These are phyloP conservation scores for Fomitopsis pulvina DNA, from an alignment of 768 basidiomycete genomes.

Conservation along the genomic window DNA sequence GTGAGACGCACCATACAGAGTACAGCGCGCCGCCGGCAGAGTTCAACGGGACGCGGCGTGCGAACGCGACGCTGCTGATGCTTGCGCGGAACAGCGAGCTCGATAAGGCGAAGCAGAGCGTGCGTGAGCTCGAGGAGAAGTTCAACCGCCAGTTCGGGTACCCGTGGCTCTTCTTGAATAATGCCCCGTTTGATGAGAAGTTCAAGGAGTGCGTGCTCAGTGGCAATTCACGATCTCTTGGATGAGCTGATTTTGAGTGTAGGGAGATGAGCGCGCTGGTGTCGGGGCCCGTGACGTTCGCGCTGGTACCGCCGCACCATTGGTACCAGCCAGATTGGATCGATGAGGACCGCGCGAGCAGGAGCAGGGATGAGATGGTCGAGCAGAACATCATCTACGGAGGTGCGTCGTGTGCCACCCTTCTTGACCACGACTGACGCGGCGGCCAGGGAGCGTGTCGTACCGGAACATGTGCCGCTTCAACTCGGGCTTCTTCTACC, in stretches of 20 bases:
- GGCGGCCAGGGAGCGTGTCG: neutral
- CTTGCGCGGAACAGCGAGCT: conserved; percentile 67
- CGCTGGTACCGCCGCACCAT: conserved; percentile 49
- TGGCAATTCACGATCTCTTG: neutral
- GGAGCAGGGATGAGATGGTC: conserved; percentile 46
- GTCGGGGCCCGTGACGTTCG: conserved; percentile 40
- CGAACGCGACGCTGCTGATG: conserved; percentile 29
- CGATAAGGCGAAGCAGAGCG: conserved; percentile 48
- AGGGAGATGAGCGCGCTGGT: conserved; percentile 20
- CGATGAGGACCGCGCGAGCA: conserved; percentile 55
- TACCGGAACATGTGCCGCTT: conserved; percentile 79
- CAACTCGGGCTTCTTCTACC: conserved; percentile 67
- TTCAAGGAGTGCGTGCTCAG: conserved; percentile 55
- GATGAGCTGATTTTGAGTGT: neutral
- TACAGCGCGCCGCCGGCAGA: neutral
- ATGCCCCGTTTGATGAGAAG: conserved; percentile 66
- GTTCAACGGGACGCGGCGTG: conserved; percentile 8
- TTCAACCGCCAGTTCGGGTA: conserved; percentile 83
- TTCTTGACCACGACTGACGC: neutral
- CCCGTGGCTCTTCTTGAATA: conserved; percentile 87
- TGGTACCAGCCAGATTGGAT: conserved; percentile 74
- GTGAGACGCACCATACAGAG: neutral
- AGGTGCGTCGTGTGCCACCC: conserved; percentile 25
- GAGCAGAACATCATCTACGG: conserved; percentile 42
- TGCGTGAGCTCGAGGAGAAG: conserved; percentile 76